Percentiles rank a stretch among this genome's conserved stretches.
Evolutionary conservation across 2,329 filamentous ascomycete species (phyloP).

Genomic region (Aspergillus sojae): DNA sequence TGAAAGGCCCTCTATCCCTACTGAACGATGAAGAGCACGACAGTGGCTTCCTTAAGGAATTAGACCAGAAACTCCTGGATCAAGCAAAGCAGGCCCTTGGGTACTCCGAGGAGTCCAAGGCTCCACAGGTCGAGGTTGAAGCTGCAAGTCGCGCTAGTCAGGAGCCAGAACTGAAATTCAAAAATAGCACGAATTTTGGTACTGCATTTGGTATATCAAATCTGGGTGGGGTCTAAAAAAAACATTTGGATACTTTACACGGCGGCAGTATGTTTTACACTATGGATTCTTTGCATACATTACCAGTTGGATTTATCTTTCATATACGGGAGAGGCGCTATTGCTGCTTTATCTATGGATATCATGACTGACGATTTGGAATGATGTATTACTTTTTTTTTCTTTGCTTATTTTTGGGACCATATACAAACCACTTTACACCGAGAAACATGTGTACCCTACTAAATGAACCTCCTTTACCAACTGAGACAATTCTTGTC

Average conservation of each 20-base stretch:
- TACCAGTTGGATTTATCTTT: neutral
- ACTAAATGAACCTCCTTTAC: constrained; percentile 7
- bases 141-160: constrained; percentile 28
- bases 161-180: constrained; percentile 46
- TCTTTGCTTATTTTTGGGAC: constrained; percentile 1
- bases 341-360: constrained; percentile 11
- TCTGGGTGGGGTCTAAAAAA: neutral
- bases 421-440: constrained; percentile 4
- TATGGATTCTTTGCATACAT: neutral
- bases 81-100: constrained; percentile 40
- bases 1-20: constrained; percentile 48
- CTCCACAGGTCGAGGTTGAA: constrained; percentile 27
- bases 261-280: neutral
- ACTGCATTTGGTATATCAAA: constrained; percentile 45
- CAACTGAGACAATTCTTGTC: neutral
- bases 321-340: constrained; percentile 5
- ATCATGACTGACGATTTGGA: constrained; percentile 17
- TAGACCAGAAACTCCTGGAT: constrained; percentile 47
- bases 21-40: constrained; percentile 45
- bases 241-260: constrained; percentile 1
- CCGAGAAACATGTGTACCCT: constrained; percentile 13
- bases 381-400: constrained; percentile 4
- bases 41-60: constrained; percentile 42
- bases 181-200: constrained; percentile 51
- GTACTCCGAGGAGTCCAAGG: constrained; percentile 24